Evolutionary conservation across 495 filamentous ascomycete genomes (phyloP).

Genomic region (Neurospora sp.): DNA sequence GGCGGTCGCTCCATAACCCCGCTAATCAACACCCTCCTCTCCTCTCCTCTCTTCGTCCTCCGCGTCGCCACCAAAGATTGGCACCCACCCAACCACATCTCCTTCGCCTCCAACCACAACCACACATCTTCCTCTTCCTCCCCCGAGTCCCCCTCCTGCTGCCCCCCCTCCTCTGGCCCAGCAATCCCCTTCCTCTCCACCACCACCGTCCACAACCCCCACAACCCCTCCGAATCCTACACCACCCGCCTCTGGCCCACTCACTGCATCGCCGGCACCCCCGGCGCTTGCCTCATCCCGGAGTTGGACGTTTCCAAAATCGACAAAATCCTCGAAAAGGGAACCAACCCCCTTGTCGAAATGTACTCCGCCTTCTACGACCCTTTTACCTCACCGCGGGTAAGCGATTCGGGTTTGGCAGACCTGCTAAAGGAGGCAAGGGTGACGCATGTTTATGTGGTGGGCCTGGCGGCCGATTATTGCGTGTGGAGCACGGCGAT

Average conservation of each 20-base stretch:
- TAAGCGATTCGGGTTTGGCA: constrained; percentile 7
- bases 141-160: neutral
- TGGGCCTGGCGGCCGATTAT: constrained; percentile 80
- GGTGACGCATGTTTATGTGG: constrained; percentile 72
- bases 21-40: constrained; percentile 65
- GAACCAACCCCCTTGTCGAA: constrained; percentile 60
- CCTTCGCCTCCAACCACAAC: constrained; percentile 75
- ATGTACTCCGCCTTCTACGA: constrained; percentile 88
- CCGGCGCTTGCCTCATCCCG: constrained; percentile 63
- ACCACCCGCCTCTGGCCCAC: constrained; percentile 73
- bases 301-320: constrained; percentile 56
- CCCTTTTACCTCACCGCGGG: constrained; percentile 11
- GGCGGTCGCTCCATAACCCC: constrained; percentile 59
- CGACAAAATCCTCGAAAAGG: constrained; percentile 66
- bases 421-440: constrained; percentile 41
- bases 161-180: neutral
- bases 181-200: constrained; percentile 50
- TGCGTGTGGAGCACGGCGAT: constrained; percentile 77
- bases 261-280: constrained; percentile 72
- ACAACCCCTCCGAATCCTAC: constrained; percentile 52
- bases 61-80: constrained; percentile 83
- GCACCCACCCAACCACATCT: constrained; percentile 78
- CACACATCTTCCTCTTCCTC: constrained; percentile 26
- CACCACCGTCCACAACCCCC: constrained; percentile 57
- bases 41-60: constrained; percentile 53